These are phyloP conservation scores for Poa annua DNA, from an alignment of 176 grass and related monocot genomes.

Conservation along the genomic window DNA sequence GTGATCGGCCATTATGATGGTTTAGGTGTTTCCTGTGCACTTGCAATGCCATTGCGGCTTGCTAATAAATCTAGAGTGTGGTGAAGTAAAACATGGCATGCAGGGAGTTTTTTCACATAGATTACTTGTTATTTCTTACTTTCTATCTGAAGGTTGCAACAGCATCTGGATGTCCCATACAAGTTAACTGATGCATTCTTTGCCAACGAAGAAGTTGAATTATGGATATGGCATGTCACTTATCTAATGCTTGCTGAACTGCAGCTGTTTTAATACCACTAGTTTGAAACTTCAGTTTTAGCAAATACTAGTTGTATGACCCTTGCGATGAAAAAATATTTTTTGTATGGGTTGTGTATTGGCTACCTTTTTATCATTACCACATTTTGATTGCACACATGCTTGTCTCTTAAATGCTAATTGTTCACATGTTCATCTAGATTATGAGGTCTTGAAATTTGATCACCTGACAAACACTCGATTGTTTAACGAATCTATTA, in stretches of 20 bases:
- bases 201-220: not conserved
- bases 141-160: not conserved
- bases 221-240: not conserved
- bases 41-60: constrained; percentile 4
- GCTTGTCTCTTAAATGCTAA: not conserved
- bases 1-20: not conserved
- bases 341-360: not conserved
- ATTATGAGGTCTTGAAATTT: not conserved
- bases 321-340: not conserved
- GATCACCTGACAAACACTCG: not conserved
- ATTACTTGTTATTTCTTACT: not conserved
- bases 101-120: not conserved
- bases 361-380: not conserved
- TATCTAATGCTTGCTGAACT: not conserved
- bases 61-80: not conserved
- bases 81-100: not conserved
- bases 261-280: not conserved
- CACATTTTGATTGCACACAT: not conserved
- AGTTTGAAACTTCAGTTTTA: constrained; percentile 15
- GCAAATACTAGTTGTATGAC: not conserved
- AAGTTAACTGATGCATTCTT: not conserved
- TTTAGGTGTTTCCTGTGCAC: not conserved
- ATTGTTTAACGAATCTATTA: constrained; percentile 5
- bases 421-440: not conserved
- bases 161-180: not conserved